Evolutionary conservation across 106 monocot genomes (phyloP).

Genomic region (Narthecium ossifragum): DNA sequence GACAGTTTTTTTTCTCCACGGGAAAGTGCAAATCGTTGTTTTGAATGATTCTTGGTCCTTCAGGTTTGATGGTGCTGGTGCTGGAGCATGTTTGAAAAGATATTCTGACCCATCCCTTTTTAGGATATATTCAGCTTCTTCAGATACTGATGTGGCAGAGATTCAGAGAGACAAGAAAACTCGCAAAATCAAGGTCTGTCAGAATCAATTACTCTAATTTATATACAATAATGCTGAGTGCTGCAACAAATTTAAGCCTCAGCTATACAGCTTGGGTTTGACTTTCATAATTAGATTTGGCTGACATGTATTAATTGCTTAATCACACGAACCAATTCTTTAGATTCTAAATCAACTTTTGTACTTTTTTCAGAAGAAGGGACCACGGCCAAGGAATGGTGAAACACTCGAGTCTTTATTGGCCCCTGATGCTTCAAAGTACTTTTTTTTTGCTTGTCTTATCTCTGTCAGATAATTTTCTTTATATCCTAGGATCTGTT

Average conservation of each 20-base stretch:
- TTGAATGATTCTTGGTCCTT: conserved; percentile 24
- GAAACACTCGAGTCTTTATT: conserved; percentile 46
- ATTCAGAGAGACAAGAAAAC: conserved; percentile 52
- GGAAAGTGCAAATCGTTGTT: too few relatives aligned
- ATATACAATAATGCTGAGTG: too few relatives aligned
- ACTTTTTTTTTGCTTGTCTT: conserved; percentile 11
- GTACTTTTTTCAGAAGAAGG: conserved; percentile 73
- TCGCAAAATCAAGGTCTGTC: conserved; percentile 66
- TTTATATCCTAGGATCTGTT: too few relatives aligned
- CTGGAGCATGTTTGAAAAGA: conserved; percentile 94
- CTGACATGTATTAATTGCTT: neutral
- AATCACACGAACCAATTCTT: neutral
- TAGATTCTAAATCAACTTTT: neutral
- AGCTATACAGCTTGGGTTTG: too few relatives aligned
- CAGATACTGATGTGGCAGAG: conserved; percentile 43
- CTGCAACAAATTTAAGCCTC: too few relatives aligned
- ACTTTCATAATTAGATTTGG: too few relatives aligned
- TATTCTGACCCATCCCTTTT: conserved; percentile 97
- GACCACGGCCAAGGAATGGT: conserved; percentile 51
- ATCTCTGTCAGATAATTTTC: too few relatives aligned
- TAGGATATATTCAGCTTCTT: conserved; percentile 48
- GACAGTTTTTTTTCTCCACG: too few relatives aligned
- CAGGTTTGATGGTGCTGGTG: conserved; percentile 98
- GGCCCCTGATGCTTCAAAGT: conserved; percentile 34
- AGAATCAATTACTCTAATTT: neutral